phyloP scores from a whole-genome alignment of 2,329 filamentous ascomycete species.

The Colletotrichum zoysiae region DNA sequence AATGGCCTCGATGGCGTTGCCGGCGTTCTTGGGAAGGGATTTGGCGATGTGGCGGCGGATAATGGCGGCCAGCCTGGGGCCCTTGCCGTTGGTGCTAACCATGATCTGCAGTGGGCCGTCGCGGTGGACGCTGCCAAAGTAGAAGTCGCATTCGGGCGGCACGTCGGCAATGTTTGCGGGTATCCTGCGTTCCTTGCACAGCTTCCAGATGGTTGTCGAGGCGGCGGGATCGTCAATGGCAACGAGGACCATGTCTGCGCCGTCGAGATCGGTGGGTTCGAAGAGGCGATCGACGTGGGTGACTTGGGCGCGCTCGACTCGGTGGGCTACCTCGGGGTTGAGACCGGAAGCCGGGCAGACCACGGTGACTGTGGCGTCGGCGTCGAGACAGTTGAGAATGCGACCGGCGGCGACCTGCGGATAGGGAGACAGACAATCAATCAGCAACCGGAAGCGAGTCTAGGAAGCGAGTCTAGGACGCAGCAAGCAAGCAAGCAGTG shows the following conservation, averaged over 20 bases:
- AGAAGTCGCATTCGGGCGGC: slow-evolving; percentile 96
- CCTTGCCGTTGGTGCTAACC: slow-evolving; percentile 98
- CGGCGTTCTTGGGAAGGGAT: slow-evolving; percentile 81
- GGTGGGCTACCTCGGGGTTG: slow-evolving; percentile 88
- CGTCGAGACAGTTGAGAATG: slow-evolving; percentile 93
- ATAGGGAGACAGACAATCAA: too few relatives aligned
- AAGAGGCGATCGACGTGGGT: slow-evolving; percentile 87
- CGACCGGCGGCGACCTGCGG: slow-evolving; percentile 91
- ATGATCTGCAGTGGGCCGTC: slow-evolving; percentile 97
- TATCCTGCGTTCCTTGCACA: slow-evolving; percentile 87
- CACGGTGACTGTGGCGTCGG: slow-evolving; percentile 90
- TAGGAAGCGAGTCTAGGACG: too few relatives aligned
- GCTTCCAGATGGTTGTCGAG: slow-evolving; percentile 91
- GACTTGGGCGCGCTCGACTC: slow-evolving; percentile 81
- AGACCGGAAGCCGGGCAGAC: slow-evolving; percentile 84
- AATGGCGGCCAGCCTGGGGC: slow-evolving; percentile 88
- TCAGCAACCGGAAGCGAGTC: background rate
- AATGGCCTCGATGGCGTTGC: slow-evolving; percentile 87
- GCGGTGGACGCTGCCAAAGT: slow-evolving; percentile 95
- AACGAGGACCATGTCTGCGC: slow-evolving; percentile 87
- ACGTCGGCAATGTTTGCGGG: slow-evolving; percentile 98
- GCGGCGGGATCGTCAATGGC: slow-evolving; percentile 94
- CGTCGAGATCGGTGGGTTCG: slow-evolving; percentile 86
- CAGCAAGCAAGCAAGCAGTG: background rate
- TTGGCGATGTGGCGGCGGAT: slow-evolving; percentile 86